Base-by-base conservation (phyloP, 148 eudicot genomes). In the Euryodendron excelsum region DNA sequence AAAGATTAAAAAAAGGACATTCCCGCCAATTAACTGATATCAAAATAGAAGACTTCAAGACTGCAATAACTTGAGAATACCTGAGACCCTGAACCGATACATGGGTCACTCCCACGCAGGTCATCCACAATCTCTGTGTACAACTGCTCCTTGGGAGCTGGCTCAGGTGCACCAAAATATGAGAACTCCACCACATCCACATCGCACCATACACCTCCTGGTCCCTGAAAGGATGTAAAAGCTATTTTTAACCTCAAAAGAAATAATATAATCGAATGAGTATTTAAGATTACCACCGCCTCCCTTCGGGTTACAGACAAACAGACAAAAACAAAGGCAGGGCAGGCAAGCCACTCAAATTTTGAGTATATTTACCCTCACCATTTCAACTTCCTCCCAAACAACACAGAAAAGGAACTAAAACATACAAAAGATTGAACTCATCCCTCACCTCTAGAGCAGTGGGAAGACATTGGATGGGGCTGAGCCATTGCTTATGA, bases 161-260 rank as follows among this genome's bases (percentile, higher is more conserved):
- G 99, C 86, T 95, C 99, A 20, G 97, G 98, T 65, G 99, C 96
- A 74, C 99, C 99, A 87, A 93, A 93, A 81, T 95, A 95, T 17
- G 99, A 93, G 78, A 95, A 95, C 74, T 95, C 99, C 76, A 95
- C 86, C 72, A 95, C 99, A 83, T 95, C 99, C 39, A 95, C 99
- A 61, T 95, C 94, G 75, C 98, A 95, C 99, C 99, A 95, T 34
- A 95, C 92, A 44, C 98, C 97, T 80, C 99, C 99, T 71, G 99
- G 99, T 73, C 99, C 99, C 99, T 95, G 79, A 66, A 82, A 65
- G 74, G 65, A 62, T 80, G 47, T 14, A 59, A 77, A 78, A 78
- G 36, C 21, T 77, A 77, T 69, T 76, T n/a, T 69, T 6, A 79
- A 55, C 7, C 27, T n/a, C 69, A 82, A 72, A 79, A 33, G 60